Evolutionary conservation across 257 asterid species (phyloP), one percentile per base, ranked within the genome.

Genomic region (Paulownia fortunei): DNA sequence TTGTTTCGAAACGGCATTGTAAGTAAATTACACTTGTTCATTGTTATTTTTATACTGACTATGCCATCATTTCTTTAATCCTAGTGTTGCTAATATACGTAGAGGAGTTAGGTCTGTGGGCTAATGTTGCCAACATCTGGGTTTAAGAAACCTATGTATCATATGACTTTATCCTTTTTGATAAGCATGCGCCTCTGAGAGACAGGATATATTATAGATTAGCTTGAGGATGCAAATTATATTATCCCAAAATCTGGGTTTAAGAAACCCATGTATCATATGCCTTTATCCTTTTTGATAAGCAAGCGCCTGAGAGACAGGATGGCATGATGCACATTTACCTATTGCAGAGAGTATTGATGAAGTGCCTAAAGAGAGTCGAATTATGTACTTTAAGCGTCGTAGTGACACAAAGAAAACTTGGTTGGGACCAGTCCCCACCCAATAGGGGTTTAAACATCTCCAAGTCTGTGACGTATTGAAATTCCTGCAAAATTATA

Each of bases 311-410:
- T n/a, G n/a, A n/a, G n/a, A n/a, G n/a, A n/a, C n/a, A n/a, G n/a
- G n/a, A n/a, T n/a, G n/a, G n/a, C n/a, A 74, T 21, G 79, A 61
- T 63, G 70, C 54, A 72, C 46, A n/a, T 66, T 64, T 47, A 27
- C 68, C 76, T 61, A 44, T 63, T 75, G 76, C 21, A 66, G 88
- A 74, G 61, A 62, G 78, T 52, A 47, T n/a, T 32, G 64, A 74
- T 18, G 88, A 87, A 74, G 69, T 77, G 69, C 89, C 80, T 1
- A 79, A 76, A 63, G 97, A 89, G 84, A 89, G 90, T 8, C 85
- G 97, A 44, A 63, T 51, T 21, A 88, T 89, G 84, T 89, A 84
- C 76, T 92, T 89, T 70, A 88, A 82, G 85, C 97, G 96, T 36
- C 88, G 92, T 62, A 84, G 89, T 74, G 84, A 84, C 37, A 79